These are phyloP conservation scores for Cajanus cajan DNA, from an alignment of 306 rosid genomes.

Conservation along the genomic window DNA sequence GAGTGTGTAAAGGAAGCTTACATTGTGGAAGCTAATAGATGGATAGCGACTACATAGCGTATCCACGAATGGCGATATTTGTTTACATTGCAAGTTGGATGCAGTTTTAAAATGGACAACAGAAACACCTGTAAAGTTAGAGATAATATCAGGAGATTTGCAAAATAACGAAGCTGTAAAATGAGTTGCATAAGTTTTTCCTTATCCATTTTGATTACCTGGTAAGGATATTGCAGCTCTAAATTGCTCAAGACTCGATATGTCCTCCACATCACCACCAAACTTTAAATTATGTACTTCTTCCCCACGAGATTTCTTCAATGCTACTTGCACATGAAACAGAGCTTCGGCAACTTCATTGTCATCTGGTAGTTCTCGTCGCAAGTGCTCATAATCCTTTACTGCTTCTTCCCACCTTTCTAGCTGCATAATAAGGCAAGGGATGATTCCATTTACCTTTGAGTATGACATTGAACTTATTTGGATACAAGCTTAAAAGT, in stretches of 20 bases:
- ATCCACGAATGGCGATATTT: constrained; percentile 64
- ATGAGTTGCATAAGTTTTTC: neutral
- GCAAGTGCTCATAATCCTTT: constrained; percentile 61
- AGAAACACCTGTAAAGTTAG: constrained; percentile 53
- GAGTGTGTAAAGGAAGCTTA: constrained; percentile 14
- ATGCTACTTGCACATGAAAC: constrained; percentile 67
- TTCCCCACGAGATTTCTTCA: constrained; percentile 76
- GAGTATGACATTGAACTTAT: neutral
- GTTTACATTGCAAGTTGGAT: constrained; percentile 59
- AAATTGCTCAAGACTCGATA: constrained; percentile 64
- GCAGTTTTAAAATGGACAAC: constrained; percentile 74
- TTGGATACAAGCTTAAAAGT: too few species aligned
- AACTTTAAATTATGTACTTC: constrained; percentile 70
- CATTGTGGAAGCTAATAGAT: constrained; percentile 75
- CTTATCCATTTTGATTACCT: constrained; percentile 39
- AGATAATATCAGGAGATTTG: neutral
- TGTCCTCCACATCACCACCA: constrained; percentile 77
- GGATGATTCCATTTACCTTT: neutral
- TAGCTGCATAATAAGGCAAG: constrained; percentile 46
- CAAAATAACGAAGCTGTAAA: neutral
- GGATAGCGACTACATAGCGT: constrained; percentile 66
- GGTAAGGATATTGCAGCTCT: constrained; percentile 60
- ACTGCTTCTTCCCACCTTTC: constrained; percentile 80
- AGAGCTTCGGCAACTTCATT: constrained; percentile 75
- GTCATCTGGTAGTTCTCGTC: constrained; percentile 64